These are phyloP conservation scores for Chalaropsis thielavioides DNA, from an alignment of 2,329 filamentous ascomycete species.

Conservation along the genomic window DNA sequence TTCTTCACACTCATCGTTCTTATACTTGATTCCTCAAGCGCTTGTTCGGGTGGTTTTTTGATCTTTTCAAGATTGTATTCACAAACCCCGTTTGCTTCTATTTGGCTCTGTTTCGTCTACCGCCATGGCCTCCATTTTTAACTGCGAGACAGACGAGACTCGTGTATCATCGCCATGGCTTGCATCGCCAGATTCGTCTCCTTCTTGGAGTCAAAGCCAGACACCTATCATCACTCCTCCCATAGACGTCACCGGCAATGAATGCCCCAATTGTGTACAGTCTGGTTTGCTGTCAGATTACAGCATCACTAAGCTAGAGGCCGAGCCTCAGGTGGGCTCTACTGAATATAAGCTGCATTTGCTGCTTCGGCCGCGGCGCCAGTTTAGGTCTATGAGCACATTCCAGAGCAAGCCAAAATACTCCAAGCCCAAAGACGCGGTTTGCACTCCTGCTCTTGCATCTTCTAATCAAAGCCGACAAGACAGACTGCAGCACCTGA, in stretches of 20 bases:
- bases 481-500: conserved; percentile 75
- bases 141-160: conserved; percentile 77
- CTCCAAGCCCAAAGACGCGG: conserved; percentile 12
- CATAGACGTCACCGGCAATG: conserved; percentile 17
- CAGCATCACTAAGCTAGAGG: conserved; percentile 60
- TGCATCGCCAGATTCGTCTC: conserved; percentile 34
- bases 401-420: conserved; percentile 15
- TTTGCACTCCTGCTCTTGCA: conserved; percentile 24
- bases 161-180: conserved; percentile 86
- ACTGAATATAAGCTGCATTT: conserved; percentile 96
- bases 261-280: conserved; percentile 3
- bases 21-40: neutral
- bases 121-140: conserved; percentile 85
- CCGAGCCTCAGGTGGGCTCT: conserved; percentile 86
- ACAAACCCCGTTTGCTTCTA: neutral
- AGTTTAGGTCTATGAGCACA: conserved; percentile 60
- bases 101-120: conserved; percentile 13
- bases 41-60: neutral
- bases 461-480: conserved; percentile 58
- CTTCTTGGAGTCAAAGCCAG: conserved; percentile 6
- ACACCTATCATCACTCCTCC: conserved; percentile 20
- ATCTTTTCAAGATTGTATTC: neutral
- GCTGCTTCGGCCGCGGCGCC: conserved; percentile 61
- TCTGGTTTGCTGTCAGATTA: conserved; percentile 42
- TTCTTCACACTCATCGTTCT: neutral